phyloP scores from a whole-genome alignment of 1,284 basidiomycete genomes.

The Hymenochaete sp. region DNA sequence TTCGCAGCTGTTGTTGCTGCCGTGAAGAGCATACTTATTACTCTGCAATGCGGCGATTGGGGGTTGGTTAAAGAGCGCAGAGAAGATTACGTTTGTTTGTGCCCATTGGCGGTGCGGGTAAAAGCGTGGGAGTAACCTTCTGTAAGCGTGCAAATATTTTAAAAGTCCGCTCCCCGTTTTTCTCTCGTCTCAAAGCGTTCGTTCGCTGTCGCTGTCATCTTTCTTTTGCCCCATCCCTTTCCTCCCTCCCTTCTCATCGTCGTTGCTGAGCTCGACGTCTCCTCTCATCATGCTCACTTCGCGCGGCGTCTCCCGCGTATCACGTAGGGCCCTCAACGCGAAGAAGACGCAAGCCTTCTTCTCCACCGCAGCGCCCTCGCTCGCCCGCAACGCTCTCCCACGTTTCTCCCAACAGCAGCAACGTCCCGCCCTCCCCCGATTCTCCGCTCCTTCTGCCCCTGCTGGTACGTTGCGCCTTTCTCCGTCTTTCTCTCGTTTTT shows the following conservation, averaged over 20 bases:
- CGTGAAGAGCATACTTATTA: too few species aligned
- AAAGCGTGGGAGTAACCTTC: too few species aligned
- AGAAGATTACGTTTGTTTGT: too few species aligned
- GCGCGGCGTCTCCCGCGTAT: conserved; percentile 75
- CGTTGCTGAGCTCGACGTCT: conserved; percentile 30
- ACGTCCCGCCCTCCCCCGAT: conserved; percentile 34
- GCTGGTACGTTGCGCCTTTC: conserved; percentile 30
- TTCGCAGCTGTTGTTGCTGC: too few species aligned
- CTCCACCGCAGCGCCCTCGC: conserved; percentile 52
- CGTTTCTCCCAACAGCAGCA: conserved; percentile 30
- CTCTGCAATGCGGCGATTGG: too few species aligned
- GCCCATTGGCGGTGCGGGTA: too few species aligned
- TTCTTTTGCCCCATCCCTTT: neutral
- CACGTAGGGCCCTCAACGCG: conserved; percentile 69
- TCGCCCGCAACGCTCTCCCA: conserved; percentile 38
- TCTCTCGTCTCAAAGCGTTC: conserved; percentile 1
- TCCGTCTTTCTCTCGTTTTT: conserved; percentile 15
- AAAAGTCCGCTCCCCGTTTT: conserved; percentile 6
- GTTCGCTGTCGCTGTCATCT: neutral
- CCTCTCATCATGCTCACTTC: conserved; percentile 74
- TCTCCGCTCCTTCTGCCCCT: conserved; percentile 34
- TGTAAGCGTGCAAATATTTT: too few species aligned
- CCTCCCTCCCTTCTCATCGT: conserved; percentile 20
- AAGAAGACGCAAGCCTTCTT: conserved; percentile 71
- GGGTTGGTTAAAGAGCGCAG: too few species aligned